Evolutionary conservation across 108 stramenopile species (phyloP), one percentile per base, ranked within the genome.

Genomic region (Stephanodiscus triporus): DNA sequence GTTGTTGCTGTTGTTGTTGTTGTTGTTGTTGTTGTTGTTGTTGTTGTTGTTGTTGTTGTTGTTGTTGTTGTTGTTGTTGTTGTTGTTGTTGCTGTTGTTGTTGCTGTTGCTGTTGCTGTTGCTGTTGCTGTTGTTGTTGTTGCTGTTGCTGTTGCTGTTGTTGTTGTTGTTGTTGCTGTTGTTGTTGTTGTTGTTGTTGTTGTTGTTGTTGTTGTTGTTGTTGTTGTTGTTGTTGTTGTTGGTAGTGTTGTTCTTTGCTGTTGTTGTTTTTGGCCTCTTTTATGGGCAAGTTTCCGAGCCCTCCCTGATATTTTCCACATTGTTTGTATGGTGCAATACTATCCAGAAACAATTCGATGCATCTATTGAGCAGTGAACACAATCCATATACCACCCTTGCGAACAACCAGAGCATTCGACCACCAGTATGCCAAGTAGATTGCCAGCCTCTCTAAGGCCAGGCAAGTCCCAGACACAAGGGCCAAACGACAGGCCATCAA

Each of bases 1-100:
- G 60, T 62, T 62, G 60, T 62, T 30, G 60, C 9, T 62, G 60
- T 62, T 30, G 60, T 62, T 62, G 60, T 62, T 62, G 60, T 62
- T 62, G 60, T 62, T 30, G 60, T 62, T 62, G 60, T 62, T 30
- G 9, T 62, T 62, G 60, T 62, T 30, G 60, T 62, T 62, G 60
- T 62, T 30, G 9, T 62, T 62, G 60, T 62, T 30, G 9, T 62
- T 62, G 60, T 62, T 30, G 9, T 62, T 62, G 27, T 62, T 30
- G 60, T 62, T 62, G 60, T 62, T 62, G 60, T 62, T 62, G 27
- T 62, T 30, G 60, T 62, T 62, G 27, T 62, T 30, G 60, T 62
- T 62, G 27, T 62, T 62, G 60, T 62, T 62, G 27, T 62, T 62
- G 60, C 9, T 62, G 27, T 62, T 30, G 60, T 62, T 62, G 27